Evolutionary conservation across 148 eudicot genomes (phyloP), one percentile per base, ranked within the genome.

Genomic region (Fagopyrum esculentum): DNA sequence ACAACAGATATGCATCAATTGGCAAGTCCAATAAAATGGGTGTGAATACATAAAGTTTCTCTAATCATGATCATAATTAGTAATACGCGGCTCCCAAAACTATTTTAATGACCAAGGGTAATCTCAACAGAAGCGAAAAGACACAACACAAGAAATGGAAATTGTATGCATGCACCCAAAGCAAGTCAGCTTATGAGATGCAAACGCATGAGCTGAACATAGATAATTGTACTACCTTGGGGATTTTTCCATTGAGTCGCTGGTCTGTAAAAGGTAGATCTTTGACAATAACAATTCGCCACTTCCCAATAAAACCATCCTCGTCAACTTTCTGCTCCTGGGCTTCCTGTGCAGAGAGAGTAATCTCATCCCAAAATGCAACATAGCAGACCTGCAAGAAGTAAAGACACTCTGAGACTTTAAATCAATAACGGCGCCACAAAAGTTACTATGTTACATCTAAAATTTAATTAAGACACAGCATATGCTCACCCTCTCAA

Each of bases 321-420:
- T 83, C 87, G 59, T 81, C 94, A 82, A 90, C 75, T 85, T 74
- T 87, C 50, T 55, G 86, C 48, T 96, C 94, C 73, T 84, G 84
- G 17, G 76, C 73, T 77, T 90, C 90, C 80, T 96, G 99, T 59
- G 89, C 79, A 70, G 89, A 84, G 78, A 87, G 90, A 45, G 98
- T 96, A 50, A 92, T 79, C 78, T 89, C 94, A 89, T 96, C 99
- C 99, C 98, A 96, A 75, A 96, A 96, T 22, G 98, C 98, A 59
- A 96, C 99, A 80, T 89, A 88, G 86, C 99, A 92, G 76, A 92
- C 99, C 99, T 95, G 86, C 76, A 82, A 69, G 52, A 50, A 72
- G 43, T 8, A 4, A 57, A 72, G 46, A 77, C 51, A 46, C 72
- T 19, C 46, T 66, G 47, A 66, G 71, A 66, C 71, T 43, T 2